Conservation (phyloP, 768 basidiomycete species). For the Inosperma sp. region DNA sequence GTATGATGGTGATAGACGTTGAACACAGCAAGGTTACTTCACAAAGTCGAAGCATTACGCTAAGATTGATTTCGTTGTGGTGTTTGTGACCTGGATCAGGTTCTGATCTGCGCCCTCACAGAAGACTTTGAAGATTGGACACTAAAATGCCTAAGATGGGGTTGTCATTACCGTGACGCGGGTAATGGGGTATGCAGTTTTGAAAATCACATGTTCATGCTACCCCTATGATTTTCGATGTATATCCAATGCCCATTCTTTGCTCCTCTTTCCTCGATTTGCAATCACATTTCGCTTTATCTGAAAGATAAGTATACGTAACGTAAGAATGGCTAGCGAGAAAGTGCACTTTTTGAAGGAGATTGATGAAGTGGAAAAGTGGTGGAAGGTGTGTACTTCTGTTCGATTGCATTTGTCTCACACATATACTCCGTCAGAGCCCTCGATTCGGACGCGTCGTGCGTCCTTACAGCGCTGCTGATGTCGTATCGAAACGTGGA, state of each 20-base stretch:
- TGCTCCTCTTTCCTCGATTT: too few species aligned
- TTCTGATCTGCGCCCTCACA: neutral
- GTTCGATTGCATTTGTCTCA: slow-evolving; percentile 5
- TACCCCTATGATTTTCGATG: too few species aligned
- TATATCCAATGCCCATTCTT: too few species aligned
- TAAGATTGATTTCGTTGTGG: neutral
- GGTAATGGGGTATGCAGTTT: too few species aligned
- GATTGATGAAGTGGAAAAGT: slow-evolving; percentile 79
- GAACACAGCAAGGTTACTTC: slow-evolving; percentile 17
- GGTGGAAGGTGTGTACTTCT: slow-evolving; percentile 74
- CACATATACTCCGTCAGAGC: slow-evolving; percentile 43
- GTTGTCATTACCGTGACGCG: too few species aligned
- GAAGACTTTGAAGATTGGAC: neutral
- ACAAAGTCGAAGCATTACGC: neutral
- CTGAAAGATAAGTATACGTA: too few species aligned
- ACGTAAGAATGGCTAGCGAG: slow-evolving; percentile 61
- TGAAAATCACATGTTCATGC: too few species aligned
- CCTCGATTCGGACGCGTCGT: slow-evolving; percentile 83
- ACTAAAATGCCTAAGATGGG: too few species aligned
- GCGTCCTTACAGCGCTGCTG: slow-evolving; percentile 88
- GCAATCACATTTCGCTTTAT: too few species aligned
- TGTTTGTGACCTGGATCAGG: neutral
- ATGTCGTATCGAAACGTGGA: slow-evolving; percentile 93
- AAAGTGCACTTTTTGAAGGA: slow-evolving; percentile 70
- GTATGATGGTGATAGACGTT: slow-evolving; percentile 90